phyloP scores from a whole-genome alignment of 371 early-diverging fungal genomes.

The Batkoa obscura region DNA sequence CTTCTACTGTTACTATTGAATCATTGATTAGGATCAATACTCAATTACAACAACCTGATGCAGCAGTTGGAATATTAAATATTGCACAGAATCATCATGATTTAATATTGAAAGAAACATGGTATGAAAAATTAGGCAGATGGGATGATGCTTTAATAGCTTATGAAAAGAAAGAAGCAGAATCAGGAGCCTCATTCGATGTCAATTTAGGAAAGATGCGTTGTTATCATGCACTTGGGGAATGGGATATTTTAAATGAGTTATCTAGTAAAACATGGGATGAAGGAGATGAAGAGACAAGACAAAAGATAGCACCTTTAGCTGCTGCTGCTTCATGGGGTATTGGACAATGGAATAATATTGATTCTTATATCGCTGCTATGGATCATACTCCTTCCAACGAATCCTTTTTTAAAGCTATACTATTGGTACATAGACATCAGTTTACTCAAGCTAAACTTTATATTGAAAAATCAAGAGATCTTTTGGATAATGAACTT shows the following conservation, averaged over 20 bases:
- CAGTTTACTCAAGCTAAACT: conserved; percentile 50
- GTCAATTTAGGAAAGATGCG: conserved; percentile 75
- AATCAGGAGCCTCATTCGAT: conserved; percentile 52
- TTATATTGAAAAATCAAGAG: conserved; percentile 66
- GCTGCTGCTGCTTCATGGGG: conserved; percentile 95
- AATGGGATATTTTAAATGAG: conserved; percentile 76
- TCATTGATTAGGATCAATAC: conserved; percentile 89
- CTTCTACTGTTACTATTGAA: conserved; percentile 73
- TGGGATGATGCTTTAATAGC: conserved; percentile 91
- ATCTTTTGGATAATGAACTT: conserved; percentile 71
- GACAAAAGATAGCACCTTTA: conserved; percentile 55
- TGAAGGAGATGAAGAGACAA: conserved; percentile 24
- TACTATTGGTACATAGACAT: conserved; percentile 70
- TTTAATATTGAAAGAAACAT: conserved; percentile 70
- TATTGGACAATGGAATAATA: conserved; percentile 70
- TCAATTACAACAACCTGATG: conserved; percentile 87
- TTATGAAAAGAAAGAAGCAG: conserved; percentile 62
- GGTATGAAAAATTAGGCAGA: conserved; percentile 86
- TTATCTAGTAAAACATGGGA: conserved; percentile 75
- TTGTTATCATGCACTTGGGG: conserved; percentile 81
- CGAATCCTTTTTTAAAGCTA: conserved; percentile 62
- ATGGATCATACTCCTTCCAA: conserved; percentile 59
- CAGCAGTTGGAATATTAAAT: conserved; percentile 85
- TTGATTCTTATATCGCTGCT: conserved; percentile 74
- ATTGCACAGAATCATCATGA: conserved; percentile 77